Evolutionary conservation across 2,329 filamentous ascomycete species (phyloP).

Genomic region (Achaetomium macrosporum): DNA sequence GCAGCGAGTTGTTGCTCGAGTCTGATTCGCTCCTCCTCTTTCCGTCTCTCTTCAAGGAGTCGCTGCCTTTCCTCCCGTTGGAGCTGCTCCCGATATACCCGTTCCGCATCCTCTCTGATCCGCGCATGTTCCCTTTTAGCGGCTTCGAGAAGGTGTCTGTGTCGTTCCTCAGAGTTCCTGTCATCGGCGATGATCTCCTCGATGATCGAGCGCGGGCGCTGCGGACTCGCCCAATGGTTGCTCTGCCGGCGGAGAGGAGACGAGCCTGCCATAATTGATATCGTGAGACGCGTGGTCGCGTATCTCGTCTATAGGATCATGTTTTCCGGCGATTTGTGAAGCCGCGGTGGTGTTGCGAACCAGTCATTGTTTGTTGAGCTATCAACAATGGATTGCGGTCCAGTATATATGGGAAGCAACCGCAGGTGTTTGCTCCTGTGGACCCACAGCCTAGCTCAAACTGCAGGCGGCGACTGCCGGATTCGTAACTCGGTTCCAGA

Average conservation of each 20-base stretch:
- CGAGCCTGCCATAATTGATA: conserved; percentile 26
- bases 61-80: conserved; percentile 21
- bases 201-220: conserved; percentile 19
- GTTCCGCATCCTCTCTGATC: conserved; percentile 28
- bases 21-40: conserved; percentile 29
- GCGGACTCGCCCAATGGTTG: conserved; percentile 21
- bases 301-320: conserved; percentile 10
- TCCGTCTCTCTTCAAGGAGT: conserved; percentile 25
- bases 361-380: neutral
- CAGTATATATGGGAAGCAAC: too few species aligned
- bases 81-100: conserved; percentile 24
- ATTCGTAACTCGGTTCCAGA: too few species aligned
- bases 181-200: conserved; percentile 27
- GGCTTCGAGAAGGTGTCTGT: conserved; percentile 27
- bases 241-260: conserved; percentile 26
- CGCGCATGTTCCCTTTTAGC: conserved; percentile 29
- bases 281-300: neutral
- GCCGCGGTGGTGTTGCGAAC: neutral
- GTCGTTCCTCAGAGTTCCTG: conserved; percentile 31
- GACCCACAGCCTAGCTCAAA: too few species aligned
- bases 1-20: conserved; percentile 25
- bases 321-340: neutral
- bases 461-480: too few species aligned
- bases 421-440: too few species aligned
- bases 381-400: too few species aligned